phyloP scores from a whole-genome alignment of 257 asterid species.

The Cruciata laevipes region DNA sequence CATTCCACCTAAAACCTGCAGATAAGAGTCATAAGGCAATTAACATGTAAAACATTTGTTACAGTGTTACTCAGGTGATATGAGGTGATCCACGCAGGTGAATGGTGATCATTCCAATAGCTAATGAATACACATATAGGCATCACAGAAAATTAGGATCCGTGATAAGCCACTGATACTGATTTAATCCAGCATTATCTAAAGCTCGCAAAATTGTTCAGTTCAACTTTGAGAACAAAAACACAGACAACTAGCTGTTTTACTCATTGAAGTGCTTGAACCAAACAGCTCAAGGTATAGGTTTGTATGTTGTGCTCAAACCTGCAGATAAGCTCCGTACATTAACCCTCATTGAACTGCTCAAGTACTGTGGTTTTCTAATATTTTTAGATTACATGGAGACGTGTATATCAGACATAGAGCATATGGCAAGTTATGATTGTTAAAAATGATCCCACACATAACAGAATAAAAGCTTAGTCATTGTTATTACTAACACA shows the following conservation, averaged over 20 bases:
- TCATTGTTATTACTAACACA: background rate
- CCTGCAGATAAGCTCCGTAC: background rate
- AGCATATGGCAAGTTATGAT: background rate
- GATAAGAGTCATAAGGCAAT: constrained; percentile 9
- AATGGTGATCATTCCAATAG: too few relatives aligned
- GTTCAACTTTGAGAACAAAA: background rate
- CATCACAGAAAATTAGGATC: background rate
- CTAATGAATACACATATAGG: background rate
- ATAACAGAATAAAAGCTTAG: background rate
- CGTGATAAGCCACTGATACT: background rate
- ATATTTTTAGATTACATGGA: background rate
- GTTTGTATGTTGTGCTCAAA: background rate
- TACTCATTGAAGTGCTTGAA: background rate
- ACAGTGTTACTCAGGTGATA: background rate
- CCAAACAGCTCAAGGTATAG: background rate
- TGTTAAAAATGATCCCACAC: background rate
- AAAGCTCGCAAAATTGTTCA: background rate
- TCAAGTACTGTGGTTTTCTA: background rate
- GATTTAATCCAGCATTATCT: background rate
- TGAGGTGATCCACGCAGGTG: background rate
- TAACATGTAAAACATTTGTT: constrained; percentile 8
- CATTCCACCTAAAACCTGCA: constrained; percentile 52
- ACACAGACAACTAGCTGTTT: background rate
- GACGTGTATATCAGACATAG: background rate
- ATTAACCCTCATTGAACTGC: background rate